These are phyloP conservation scores for Termitomyces sp. DNA, from an alignment of 768 basidiomycete species.

Conservation along the genomic window DNA sequence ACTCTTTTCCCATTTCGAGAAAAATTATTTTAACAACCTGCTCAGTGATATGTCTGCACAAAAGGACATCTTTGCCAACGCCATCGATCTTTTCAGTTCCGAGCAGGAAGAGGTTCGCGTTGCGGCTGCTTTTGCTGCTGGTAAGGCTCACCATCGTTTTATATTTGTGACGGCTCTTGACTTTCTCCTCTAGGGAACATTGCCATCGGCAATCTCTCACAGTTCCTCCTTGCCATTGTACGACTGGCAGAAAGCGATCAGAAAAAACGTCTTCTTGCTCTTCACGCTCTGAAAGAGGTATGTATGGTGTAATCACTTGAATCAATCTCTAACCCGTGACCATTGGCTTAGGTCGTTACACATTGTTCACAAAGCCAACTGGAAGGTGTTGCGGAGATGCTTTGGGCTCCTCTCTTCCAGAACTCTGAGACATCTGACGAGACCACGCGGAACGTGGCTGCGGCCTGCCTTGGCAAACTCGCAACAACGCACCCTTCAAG, in stretches of 20 bases:
- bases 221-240: constrained; percentile 84
- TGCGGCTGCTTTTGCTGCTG: constrained; percentile 93
- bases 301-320: constrained; percentile 11
- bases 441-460: constrained; percentile 89
- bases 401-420: constrained; percentile 92
- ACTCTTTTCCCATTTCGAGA: background rate
- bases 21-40: background rate
- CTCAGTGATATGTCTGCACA: constrained; percentile 86
- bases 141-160: constrained; percentile 34
- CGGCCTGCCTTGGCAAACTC: constrained; percentile 94
- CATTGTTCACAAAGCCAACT: constrained; percentile 85
- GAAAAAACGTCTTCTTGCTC: constrained; percentile 77
- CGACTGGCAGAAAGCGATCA: constrained; percentile 71
- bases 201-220: constrained; percentile 86
- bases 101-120: constrained; percentile 85
- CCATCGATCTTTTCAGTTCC: constrained; percentile 70
- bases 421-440: constrained; percentile 90
- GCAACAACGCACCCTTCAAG: constrained; percentile 88
- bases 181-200: constrained; percentile 67
- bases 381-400: constrained; percentile 80
- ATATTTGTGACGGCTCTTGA: background rate
- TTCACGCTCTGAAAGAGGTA: constrained; percentile 94
- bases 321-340: background rate
- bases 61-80: constrained; percentile 70
- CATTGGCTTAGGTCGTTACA: constrained; percentile 73